Base-by-base conservation (phyloP, 1,139 yeast genomes). In the Suhomyces taliae region DNA sequence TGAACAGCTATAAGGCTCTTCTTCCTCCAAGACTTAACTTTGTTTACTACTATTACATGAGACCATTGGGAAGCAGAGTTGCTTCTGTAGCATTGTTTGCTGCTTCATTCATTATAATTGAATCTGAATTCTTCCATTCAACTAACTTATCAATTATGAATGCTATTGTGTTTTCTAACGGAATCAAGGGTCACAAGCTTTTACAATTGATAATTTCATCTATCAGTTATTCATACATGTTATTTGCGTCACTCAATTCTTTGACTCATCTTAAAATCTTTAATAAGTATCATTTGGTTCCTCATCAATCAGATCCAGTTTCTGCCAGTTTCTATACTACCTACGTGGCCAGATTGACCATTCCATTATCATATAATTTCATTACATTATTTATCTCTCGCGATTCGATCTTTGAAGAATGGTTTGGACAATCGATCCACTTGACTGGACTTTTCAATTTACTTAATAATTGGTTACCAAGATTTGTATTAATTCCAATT, bases 351-450 rank as follows among this genome's bases (percentile, higher is more conserved):
- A 81, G 96, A 53, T 71, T 89, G 60, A 87, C 96, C 0, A 84
- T 89, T 11, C 96, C 96, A 4, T 72, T 89, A 53, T 82, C 89
- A 34, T 89, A 87, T 67, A 89, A 89, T 64, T 89, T 87, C 61
- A 66, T 88, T 48, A 87, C 88, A 35, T 69, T 89, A 43, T 75
- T 86, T 50, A 74, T 82, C 10, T 72, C 79, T 27, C 61, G 81
- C 12, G 59, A 61, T 12, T 76, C 81, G 47, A 56, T 69, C 8
- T 81, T 81, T 58, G 83, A 80, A 56, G 63, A 66, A 44, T 87
- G 91, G 73, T 76, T 86, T 52, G 95, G 95, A 15, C 76, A 79
- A 53, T 84, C 88, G 19, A 85, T 89, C 59, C 87, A 87, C 56
- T 68, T 88, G 50, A 84, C 91, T 4, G 87, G 90, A 5, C 71